Percentiles rank a stretch among this genome's conserved stretches.
Evolutionary conservation across 805 yeast species (phyloP).

Genomic region (Brettanomyces custersianus): DNA sequence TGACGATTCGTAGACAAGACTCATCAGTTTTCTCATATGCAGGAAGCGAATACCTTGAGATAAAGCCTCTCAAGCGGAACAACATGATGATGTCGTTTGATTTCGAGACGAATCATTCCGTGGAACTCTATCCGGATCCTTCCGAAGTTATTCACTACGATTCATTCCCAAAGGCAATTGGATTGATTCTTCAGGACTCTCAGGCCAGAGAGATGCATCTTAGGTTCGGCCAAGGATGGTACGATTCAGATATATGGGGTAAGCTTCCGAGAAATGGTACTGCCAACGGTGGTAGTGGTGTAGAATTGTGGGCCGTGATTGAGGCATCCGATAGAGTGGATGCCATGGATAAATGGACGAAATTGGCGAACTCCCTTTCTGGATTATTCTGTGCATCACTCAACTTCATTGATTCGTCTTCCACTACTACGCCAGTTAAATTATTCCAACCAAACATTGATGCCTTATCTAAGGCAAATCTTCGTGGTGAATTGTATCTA

Average conservation of each 20-base stretch:
- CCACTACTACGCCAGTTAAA: constrained; percentile 59
- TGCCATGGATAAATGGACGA: constrained; percentile 62
- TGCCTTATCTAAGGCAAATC: constrained; percentile 14
- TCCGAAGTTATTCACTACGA: constrained; percentile 37
- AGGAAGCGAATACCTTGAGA: constrained; percentile 51
- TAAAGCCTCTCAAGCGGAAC: constrained; percentile 70
- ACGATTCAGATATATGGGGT: constrained; percentile 90
- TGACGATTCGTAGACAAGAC: background rate
- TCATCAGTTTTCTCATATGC: constrained; percentile 23
- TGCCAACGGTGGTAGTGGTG: constrained; percentile 87
- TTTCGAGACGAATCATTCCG: constrained; percentile 53
- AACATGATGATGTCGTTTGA: constrained; percentile 61
- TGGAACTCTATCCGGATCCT: constrained; percentile 14
- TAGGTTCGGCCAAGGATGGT: constrained; percentile 89
- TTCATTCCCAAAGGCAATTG: constrained; percentile 72
- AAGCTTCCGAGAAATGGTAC: constrained; percentile 62
- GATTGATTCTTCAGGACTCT: constrained; percentile 62
- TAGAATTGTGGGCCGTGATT: constrained; percentile 83
- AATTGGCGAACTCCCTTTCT: constrained; percentile 64
- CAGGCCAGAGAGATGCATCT: constrained; percentile 70
- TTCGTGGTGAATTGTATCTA: constrained; percentile 38
- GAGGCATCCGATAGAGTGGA: constrained; percentile 48
- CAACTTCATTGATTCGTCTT: constrained; percentile 73
- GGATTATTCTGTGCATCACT: constrained; percentile 94
- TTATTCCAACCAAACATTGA: constrained; percentile 24